Evolutionary conservation across 129 eudicot species (phyloP).

Genomic region (Ambrosia artemisiifolia): DNA sequence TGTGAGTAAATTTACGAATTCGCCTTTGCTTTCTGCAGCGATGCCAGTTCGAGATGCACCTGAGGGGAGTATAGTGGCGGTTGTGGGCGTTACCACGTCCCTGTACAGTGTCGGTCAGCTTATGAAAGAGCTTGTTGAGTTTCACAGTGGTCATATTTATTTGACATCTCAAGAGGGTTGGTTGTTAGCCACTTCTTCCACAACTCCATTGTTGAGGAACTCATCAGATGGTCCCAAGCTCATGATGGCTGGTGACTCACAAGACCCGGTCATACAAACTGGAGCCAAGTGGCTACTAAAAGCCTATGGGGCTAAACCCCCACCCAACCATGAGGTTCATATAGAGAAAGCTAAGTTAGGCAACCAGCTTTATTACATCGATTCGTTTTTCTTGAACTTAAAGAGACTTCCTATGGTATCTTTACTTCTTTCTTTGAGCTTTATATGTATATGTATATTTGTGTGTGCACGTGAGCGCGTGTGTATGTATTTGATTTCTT

Average conservation of each 20-base stretch:
- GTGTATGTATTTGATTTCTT: not conserved
- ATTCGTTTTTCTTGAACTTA: slow-evolving; percentile 76
- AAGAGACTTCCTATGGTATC: slow-evolving; percentile 95
- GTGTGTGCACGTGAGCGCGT: not conserved
- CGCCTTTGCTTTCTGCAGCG: slow-evolving; percentile 92
- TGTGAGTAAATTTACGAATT: slow-evolving; percentile 73
- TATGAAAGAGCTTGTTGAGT: slow-evolving; percentile 89
- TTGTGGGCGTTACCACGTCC: slow-evolving; percentile 94
- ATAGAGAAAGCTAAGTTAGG: slow-evolving; percentile 78
- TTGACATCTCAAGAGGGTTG: slow-evolving; percentile 98
- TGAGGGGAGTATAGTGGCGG: slow-evolving; percentile 76
- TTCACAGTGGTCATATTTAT: slow-evolving; percentile 90
- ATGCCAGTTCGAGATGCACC: slow-evolving; percentile 82
- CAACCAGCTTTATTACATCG: slow-evolving; percentile 67
- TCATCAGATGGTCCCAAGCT: slow-evolving; percentile 69
- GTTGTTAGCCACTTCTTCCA: slow-evolving; percentile 86
- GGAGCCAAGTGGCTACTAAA: slow-evolving; percentile 78
- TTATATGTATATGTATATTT: not conserved
- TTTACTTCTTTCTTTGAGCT: not conserved
- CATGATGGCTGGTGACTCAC: slow-evolving; percentile 84
- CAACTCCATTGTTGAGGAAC: slow-evolving; percentile 69
- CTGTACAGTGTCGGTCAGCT: slow-evolving; percentile 89
- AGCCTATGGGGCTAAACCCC: slow-evolving; percentile 48
- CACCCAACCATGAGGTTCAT: slow-evolving; percentile 72
- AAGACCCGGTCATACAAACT: slow-evolving; percentile 59